Percentiles rank a stretch among this genome's conserved stretches.
Evolutionary conservation across 2,329 filamentous ascomycete genomes (phyloP).

Genomic region (Hymenoscyphus scutula): DNA sequence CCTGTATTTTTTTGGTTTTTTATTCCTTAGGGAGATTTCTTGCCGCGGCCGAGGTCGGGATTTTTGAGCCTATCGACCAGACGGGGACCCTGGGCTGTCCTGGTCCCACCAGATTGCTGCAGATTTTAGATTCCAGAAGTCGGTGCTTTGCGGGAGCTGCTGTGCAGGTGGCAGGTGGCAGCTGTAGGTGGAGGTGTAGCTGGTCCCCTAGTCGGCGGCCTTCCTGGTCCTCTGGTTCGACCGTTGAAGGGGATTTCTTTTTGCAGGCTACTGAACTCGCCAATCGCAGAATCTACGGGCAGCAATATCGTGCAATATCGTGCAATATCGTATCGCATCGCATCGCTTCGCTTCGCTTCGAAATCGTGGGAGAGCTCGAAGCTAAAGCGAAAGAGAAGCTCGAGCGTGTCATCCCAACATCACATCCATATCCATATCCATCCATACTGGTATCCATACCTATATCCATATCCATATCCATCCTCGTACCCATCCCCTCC

Average conservation of each 20-base stretch:
- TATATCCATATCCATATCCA: too few species aligned
- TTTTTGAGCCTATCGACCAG: background rate
- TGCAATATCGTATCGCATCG: too few species aligned
- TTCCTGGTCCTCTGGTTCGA: background rate
- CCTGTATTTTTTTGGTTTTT: background rate
- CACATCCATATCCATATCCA: too few species aligned
- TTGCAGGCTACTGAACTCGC: background rate
- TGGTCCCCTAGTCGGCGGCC: too few species aligned
- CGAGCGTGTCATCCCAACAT: background rate
- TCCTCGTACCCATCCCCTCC: background rate
- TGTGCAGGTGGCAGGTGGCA: background rate
- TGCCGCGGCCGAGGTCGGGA: slow-evolving; percentile 2
- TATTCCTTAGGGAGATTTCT: background rate
- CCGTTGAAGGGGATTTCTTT: background rate
- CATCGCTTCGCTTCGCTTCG: too few species aligned
- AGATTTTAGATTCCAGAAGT: slow-evolving; percentile 10
- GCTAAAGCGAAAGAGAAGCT: background rate
- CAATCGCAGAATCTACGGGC: slow-evolving; percentile 2
- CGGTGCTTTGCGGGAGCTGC: background rate
- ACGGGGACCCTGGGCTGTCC: too few species aligned
- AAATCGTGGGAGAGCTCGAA: too few species aligned
- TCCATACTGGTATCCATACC: too few species aligned
- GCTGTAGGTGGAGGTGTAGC: too few species aligned
- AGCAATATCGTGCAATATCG: background rate
- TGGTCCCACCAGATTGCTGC: slow-evolving; percentile 5